Evolutionary conservation across 31 red algal species (phyloP).

Genomic region (Porphyra umbilicalis): DNA sequence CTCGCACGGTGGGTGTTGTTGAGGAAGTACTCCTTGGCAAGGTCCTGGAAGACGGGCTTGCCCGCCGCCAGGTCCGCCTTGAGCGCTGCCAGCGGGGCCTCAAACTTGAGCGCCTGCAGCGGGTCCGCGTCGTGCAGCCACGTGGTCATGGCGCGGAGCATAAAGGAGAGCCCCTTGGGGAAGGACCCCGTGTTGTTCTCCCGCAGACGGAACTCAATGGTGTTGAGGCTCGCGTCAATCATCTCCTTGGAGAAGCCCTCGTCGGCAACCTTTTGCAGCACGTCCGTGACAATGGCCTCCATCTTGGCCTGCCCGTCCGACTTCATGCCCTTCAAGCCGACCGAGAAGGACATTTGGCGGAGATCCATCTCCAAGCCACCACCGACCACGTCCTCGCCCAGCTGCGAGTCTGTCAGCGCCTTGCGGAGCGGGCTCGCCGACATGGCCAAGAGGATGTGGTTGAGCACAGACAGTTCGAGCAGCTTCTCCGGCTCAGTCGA

Average conservation of each 20-base stretch:
- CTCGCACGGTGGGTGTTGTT: slow-evolving; percentile 69
- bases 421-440: slow-evolving; percentile 84
- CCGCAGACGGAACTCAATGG: slow-evolving; percentile 92
- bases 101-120: slow-evolving; percentile 71
- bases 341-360: slow-evolving; percentile 83
- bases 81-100: slow-evolving; percentile 50
- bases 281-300: slow-evolving; percentile 59
- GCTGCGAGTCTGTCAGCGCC: slow-evolving; percentile 80
- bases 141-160: slow-evolving; percentile 84
- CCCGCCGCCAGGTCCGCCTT: slow-evolving; percentile 36
- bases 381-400: slow-evolving; percentile 93
- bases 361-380: slow-evolving; percentile 85
- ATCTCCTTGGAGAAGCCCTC: slow-evolving; percentile 69
- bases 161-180: slow-evolving; percentile 83
- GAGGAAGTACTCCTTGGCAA: slow-evolving; percentile 69
- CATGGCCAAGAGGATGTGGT: slow-evolving; percentile 70
- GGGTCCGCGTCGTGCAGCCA: slow-evolving; percentile 98
- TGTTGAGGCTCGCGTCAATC: slow-evolving; percentile 87
- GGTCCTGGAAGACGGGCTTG: slow-evolving; percentile 64
- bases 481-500: slow-evolving; percentile 51
- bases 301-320: slow-evolving; percentile 46
- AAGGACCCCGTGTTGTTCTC: slow-evolving; percentile 98
- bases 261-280: slow-evolving; percentile 51
- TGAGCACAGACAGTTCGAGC: slow-evolving; percentile 58
- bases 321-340: slow-evolving; percentile 91